phyloP scores from a whole-genome alignment of 345 rosid species.

The Aegle marmelos region DNA sequence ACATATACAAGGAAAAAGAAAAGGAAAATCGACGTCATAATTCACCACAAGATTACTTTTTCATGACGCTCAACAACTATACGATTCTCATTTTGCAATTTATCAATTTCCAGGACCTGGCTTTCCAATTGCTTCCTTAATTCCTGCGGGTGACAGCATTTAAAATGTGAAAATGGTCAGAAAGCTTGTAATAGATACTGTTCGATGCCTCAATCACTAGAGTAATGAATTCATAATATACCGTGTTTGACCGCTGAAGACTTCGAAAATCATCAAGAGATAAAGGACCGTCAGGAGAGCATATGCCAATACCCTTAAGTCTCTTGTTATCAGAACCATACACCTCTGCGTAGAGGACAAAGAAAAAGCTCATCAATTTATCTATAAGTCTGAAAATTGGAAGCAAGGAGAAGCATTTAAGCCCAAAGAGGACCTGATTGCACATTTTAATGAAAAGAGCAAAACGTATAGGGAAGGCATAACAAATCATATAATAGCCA shows the following conservation, averaged over 20 bases:
- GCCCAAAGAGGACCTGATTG: neutral
- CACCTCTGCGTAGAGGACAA: constrained; percentile 52
- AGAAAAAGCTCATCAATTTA: constrained; percentile 5
- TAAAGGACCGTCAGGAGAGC: constrained; percentile 94
- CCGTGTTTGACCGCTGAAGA: constrained; percentile 89
- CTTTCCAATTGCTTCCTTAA: constrained; percentile 86
- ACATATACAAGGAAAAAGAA: neutral
- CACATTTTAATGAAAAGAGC: neutral
- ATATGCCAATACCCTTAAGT: constrained; percentile 81
- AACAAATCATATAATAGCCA: neutral
- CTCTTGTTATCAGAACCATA: constrained; percentile 60
- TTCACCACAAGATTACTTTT: constrained; percentile 42
- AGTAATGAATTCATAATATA: constrained; percentile 23
- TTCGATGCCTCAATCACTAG: constrained; percentile 12
- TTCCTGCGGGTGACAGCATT: constrained; percentile 50
- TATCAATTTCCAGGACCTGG: constrained; percentile 69
- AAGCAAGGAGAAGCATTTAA: constrained; percentile 1
- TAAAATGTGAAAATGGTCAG: neutral
- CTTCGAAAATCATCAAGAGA: constrained; percentile 96
- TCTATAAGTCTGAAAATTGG: neutral
- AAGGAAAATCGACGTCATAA: neutral
- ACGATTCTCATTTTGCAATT: constrained; percentile 62
- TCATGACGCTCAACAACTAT: constrained; percentile 55
- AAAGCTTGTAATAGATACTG: neutral
- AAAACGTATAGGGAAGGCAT: neutral